These are phyloP conservation scores for Pyrenophora teres DNA, from an alignment of 2,329 filamentous ascomycete genomes.

Conservation along the genomic window DNA sequence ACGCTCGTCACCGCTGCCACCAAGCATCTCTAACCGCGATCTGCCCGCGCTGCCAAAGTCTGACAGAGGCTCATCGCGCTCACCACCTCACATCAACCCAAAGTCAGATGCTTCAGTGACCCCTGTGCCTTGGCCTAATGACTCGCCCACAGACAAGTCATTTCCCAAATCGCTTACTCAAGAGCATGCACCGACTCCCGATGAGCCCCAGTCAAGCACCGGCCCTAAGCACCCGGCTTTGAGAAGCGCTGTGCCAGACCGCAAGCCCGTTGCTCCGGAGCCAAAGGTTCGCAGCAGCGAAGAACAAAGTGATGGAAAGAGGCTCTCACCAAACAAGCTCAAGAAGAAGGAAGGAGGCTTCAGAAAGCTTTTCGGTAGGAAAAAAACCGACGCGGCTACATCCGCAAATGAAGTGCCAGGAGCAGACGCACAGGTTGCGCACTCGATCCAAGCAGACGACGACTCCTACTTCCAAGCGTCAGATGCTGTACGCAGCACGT, in stretches of 20 bases:
- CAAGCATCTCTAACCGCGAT: constrained; percentile 43
- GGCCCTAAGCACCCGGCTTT: constrained; percentile 50
- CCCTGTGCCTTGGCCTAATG: constrained; percentile 36
- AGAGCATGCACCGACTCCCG: constrained; percentile 18
- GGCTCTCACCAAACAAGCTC: constrained; percentile 41
- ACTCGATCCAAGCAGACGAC: constrained; percentile 23
- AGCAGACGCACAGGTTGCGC: no score
- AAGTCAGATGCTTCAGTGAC: constrained; percentile 41
- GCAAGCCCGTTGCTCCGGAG: constrained; percentile 15
- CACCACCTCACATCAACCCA: constrained; percentile 32
- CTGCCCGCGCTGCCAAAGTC: constrained; percentile 50
- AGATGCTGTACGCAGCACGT: constrained; percentile 31
- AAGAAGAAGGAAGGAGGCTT: constrained; percentile 48
- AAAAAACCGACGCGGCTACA: constrained; percentile 36
- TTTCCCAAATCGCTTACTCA: not conserved
- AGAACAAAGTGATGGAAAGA: constrained; percentile 33
- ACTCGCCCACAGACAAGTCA: constrained; percentile 23
- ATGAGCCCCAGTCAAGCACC: constrained; percentile 27
- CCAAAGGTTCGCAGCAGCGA: constrained; percentile 25
- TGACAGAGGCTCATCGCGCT: constrained; percentile 31
- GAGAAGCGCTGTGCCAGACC: constrained; percentile 41
- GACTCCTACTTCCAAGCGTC: constrained; percentile 24
- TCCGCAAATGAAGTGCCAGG: constrained; percentile 8
- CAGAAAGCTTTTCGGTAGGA: constrained; percentile 49
- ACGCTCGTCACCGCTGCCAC: constrained; percentile 32